Evolutionary conservation across 345 rosid genomes (phyloP), one percentile per base, ranked within the genome.

Genomic region (Populus simonii): DNA sequence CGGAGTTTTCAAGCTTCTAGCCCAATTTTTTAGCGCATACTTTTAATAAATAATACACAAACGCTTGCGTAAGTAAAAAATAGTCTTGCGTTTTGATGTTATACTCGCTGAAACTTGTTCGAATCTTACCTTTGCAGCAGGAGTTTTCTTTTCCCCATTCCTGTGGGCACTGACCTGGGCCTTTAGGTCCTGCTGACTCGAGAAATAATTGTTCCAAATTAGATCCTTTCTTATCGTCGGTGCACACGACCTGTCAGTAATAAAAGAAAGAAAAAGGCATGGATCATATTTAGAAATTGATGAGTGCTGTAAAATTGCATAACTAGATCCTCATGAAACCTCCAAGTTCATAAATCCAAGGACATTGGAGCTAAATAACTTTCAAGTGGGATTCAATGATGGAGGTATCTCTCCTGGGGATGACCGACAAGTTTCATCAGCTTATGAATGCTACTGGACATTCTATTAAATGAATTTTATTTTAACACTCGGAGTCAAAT

Each of bases 341-440:
- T 10, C 45, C 45, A 41, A 11, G 45, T 41, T 41, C 13, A 41
- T 41, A 11, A 57, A 57, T 22, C 63, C 29, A 57, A n/a, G 27
- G 63, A 57, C 29, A 57, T 0, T n/a, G 63, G 63, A 57, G 63
- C 63, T 3, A n/a, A 55, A 3, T 9, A 22, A 20, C 63, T 1
- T 25, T 57, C 29, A 0, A n/a, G 10, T 57, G 63, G 6, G 23
- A 57, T 57, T 9, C 63, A n/a, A n/a, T 57, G 63, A 57, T 57
- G 63, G 63, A 57, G 29, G 15, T 57, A 8, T 57, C 63, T 57
- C 63, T n/a, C 13, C 6, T 9, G 59, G 31, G 20, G 74, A 8
- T 71, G 61, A 29, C 69, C 74, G 72, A 74, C 83, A 76, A 59
- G 72, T 39, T 47, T 59, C 70, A 61, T 82, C 78, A 25, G 61